Percentiles rank a stretch among this genome's conserved stretches.
phyloP scores from a whole-genome alignment of 2,329 filamentous ascomycete species.

The Eurotiales sp. region DNA sequence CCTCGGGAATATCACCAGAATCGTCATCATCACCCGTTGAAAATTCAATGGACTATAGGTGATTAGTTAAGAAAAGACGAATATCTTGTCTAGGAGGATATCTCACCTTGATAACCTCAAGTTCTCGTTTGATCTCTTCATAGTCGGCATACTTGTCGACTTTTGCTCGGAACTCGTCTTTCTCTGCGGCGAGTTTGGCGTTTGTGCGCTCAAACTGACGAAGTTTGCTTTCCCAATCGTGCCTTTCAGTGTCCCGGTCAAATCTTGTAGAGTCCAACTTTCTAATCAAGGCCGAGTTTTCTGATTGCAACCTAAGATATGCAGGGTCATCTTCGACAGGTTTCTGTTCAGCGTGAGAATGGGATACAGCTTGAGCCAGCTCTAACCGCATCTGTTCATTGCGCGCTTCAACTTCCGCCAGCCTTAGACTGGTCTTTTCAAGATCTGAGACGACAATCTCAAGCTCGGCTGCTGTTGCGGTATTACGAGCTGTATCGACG shows the following conservation, averaged over 20 bases:
- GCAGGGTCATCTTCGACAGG: constrained; percentile 82
- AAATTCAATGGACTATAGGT: constrained; percentile 77
- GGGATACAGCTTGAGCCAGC: constrained; percentile 81
- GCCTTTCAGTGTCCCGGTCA: constrained; percentile 77
- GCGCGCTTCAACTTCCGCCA: constrained; percentile 87
- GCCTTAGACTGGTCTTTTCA: constrained; percentile 78
- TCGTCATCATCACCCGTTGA: constrained; percentile 78
- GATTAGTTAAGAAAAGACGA: constrained; percentile 7
- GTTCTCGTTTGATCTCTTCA: constrained; percentile 90
- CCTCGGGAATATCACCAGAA: constrained; percentile 41
- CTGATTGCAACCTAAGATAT: constrained; percentile 82
- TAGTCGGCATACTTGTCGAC: constrained; percentile 90
- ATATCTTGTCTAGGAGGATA: background rate
- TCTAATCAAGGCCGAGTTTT: constrained; percentile 86
- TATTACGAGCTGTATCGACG: constrained; percentile 57
- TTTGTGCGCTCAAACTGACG: constrained; percentile 77
- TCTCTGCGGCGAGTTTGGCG: constrained; percentile 70
- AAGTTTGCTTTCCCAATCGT: constrained; percentile 69
- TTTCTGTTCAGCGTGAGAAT: constrained; percentile 57
- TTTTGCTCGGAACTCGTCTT: constrained; percentile 73
- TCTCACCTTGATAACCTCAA: constrained; percentile 79
- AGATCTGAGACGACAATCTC: constrained; percentile 91
- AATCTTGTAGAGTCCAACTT: constrained; percentile 80
- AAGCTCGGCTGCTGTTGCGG: constrained; percentile 81
- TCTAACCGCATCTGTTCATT: constrained; percentile 92